These are phyloP conservation scores for Gossypium australe DNA, from an alignment of 345 rosid species.

Conservation along the genomic window DNA sequence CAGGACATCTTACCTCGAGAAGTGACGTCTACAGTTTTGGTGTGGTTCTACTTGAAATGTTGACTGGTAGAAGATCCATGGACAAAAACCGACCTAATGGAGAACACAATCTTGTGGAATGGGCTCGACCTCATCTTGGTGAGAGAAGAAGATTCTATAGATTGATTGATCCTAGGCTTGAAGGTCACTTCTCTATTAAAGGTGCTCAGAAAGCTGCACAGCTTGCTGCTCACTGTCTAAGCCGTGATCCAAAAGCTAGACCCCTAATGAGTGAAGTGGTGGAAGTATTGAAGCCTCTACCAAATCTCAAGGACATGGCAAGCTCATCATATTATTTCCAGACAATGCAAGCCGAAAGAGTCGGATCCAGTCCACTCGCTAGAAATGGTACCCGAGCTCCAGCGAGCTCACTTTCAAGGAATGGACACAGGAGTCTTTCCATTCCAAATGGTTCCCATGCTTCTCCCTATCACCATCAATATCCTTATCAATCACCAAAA, in stretches of 20 bases:
- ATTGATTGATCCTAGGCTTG: constrained; percentile 73
- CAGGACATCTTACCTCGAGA: constrained; percentile 79
- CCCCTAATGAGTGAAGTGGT: constrained; percentile 83
- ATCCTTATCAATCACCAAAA: constrained; percentile 61
- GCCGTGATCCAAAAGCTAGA: constrained; percentile 76
- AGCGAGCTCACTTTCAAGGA: constrained; percentile 40
- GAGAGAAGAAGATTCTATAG: constrained; percentile 74
- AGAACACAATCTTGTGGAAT: constrained; percentile 75
- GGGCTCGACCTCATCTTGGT: constrained; percentile 78
- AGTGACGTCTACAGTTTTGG: constrained; percentile 87
- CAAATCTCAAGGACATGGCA: constrained; percentile 73
- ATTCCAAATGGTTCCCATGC: constrained; percentile 68
- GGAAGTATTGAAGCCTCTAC: constrained; percentile 63
- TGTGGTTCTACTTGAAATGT: constrained; percentile 74
- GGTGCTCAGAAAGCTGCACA: constrained; percentile 79
- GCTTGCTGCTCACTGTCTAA: constrained; percentile 72
- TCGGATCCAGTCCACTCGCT: constrained; percentile 30
- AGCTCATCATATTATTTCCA: constrained; percentile 78
- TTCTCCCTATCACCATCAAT: constrained; percentile 60
- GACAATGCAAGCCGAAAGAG: constrained; percentile 57
- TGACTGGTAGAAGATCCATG: constrained; percentile 75
- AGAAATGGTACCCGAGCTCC: constrained; percentile 41
- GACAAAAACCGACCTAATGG: constrained; percentile 77
- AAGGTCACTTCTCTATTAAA: constrained; percentile 72
- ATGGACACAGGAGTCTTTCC: constrained; percentile 70